These are phyloP conservation scores for Aspergillus melleus DNA, from an alignment of 2,329 filamentous ascomycete genomes.

Conservation along the genomic window DNA sequence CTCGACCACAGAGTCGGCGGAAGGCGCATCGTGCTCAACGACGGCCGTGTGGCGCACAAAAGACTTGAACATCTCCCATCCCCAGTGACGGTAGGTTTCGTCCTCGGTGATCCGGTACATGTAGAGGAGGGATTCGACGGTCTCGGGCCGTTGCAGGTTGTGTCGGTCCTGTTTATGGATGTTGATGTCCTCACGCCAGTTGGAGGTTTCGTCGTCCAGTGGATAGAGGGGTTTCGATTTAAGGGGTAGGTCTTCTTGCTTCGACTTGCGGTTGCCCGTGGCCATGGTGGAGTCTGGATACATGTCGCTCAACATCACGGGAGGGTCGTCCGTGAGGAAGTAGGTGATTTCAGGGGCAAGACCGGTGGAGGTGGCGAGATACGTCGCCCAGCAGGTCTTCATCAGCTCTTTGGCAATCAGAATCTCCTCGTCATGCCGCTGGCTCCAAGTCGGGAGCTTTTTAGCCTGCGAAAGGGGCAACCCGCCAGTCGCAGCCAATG, in stretches of 20 bases:
- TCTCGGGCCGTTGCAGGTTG: constrained; percentile 94
- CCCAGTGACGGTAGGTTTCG: constrained; percentile 86
- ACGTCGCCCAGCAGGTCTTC: constrained; percentile 98
- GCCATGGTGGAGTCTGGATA: constrained; percentile 32
- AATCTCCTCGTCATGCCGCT: constrained; percentile 83
- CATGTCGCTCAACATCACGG: constrained; percentile 50
- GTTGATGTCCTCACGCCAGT: constrained; percentile 75
- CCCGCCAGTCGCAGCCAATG: constrained; percentile 80
- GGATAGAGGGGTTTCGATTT: constrained; percentile 37
- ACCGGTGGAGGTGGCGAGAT: constrained; percentile 83
- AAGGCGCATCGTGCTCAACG: constrained; percentile 56
- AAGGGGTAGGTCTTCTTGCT: constrained; percentile 33
- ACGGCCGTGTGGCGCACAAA: constrained; percentile 86
- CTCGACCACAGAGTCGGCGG: constrained; percentile 17
- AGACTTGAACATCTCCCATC: constrained; percentile 96
- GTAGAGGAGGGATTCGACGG: constrained; percentile 93
- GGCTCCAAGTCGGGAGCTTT: constrained; percentile 70
- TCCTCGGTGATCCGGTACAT: constrained; percentile 99
- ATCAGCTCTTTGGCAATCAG: constrained; percentile 83
- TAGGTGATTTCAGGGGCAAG: constrained; percentile 94
- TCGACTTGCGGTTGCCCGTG: constrained; percentile 35
- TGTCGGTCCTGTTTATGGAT: constrained; percentile 83
- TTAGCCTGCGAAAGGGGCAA: constrained; percentile 72
- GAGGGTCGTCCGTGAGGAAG: constrained; percentile 73
- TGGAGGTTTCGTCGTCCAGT: constrained; percentile 25